Evolutionary conservation across 331 rosid genomes (phyloP).

Genomic region (Telfairia occidentalis): DNA sequence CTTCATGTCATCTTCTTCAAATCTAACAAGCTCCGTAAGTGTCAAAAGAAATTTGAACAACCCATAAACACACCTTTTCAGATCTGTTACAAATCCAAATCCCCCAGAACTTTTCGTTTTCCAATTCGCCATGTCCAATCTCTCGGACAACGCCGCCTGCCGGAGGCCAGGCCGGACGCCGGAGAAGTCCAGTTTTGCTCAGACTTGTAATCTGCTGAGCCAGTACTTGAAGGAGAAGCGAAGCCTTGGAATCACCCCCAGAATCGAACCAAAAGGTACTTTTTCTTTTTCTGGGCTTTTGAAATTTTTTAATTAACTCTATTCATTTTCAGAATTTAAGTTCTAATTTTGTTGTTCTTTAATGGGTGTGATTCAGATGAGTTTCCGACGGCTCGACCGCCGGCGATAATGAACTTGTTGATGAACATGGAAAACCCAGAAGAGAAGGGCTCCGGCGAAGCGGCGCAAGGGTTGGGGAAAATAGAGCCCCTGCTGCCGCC

Average conservation of each 20-base stretch:
- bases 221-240: constrained; percentile 74
- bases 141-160: not conserved
- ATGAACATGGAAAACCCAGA: constrained; percentile 28
- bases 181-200: constrained; percentile 61
- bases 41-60: not conserved
- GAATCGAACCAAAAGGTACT: constrained; percentile 43
- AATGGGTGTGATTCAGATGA: constrained; percentile 1
- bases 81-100: not conserved
- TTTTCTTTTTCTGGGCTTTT: not conserved
- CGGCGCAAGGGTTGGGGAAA: too few species aligned
- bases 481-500: too few species aligned
- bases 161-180: constrained; percentile 19
- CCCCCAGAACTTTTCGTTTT: not conserved
- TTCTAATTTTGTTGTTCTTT: not conserved
- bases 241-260: constrained; percentile 20
- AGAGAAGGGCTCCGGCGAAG: constrained; percentile 10
- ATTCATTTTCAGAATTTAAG: not conserved
- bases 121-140: not conserved
- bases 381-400: constrained; percentile 11
- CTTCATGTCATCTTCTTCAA: not conserved
- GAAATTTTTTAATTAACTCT: not conserved
- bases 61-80: not conserved
- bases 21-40: not conserved
- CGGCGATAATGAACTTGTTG: constrained; percentile 32
- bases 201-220: constrained; percentile 60